phyloP scores from a whole-genome alignment of 2,329 filamentous ascomycete species.

The Trichoderma sp. region DNA sequence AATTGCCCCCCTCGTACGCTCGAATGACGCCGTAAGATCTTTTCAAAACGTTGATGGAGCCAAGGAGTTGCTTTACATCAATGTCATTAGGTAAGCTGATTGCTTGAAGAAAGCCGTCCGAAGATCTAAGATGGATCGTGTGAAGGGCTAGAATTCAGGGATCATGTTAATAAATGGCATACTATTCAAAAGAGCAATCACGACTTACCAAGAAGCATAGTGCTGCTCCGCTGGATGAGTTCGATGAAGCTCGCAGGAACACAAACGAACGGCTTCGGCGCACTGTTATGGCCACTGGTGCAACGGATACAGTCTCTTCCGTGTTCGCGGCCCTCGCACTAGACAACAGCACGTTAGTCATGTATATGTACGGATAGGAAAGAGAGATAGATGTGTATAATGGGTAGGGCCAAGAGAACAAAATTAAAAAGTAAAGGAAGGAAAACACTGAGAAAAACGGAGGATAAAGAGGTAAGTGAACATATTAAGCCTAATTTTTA shows the following conservation, averaged over 20 bases:
- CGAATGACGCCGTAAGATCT: not conserved
- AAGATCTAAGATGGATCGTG: not conserved
- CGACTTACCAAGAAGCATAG: constrained; percentile 16
- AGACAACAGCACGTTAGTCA: not conserved
- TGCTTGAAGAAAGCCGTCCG: not conserved
- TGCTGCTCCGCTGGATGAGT: constrained; percentile 16
- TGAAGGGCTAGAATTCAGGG: not conserved
- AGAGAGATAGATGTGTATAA: not conserved
- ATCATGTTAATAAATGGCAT: not conserved
- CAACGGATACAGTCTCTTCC: constrained; percentile 6
- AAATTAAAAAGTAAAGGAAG: not conserved
- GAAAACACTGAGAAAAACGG: not conserved
- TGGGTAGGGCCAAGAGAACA: not conserved
- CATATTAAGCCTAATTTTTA: not conserved
- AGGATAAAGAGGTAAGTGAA: not conserved
- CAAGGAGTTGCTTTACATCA: constrained; percentile 4
- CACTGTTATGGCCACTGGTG: constrained; percentile 4
- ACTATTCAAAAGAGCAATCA: too few relatives aligned
- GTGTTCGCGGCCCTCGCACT: constrained; percentile 8
- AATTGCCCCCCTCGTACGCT: not conserved
- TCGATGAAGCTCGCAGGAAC: constrained; percentile 24
- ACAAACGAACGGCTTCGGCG: constrained; percentile 23
- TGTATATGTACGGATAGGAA: not conserved
- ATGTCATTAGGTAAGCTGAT: constrained; percentile 9
- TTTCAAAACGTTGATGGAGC: not conserved